Evolutionary conservation across 371 early-diverging fungal species (phyloP).

Genomic region (Apophysomyces sp.): DNA sequence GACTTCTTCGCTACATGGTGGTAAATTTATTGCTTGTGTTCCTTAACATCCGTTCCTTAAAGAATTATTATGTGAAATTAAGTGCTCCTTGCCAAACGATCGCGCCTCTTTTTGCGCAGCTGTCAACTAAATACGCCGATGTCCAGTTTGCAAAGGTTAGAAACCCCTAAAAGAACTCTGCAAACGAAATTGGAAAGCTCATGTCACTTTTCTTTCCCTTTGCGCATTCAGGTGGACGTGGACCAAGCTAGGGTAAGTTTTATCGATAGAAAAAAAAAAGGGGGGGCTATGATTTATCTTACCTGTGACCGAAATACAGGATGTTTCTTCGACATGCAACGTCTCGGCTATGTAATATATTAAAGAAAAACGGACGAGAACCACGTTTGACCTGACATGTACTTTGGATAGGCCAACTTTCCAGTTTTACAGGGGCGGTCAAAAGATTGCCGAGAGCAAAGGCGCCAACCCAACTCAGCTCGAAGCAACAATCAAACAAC

Average conservation of each 20-base stretch:
- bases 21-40: constrained; percentile 20
- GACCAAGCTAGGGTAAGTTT: constrained; percentile 42
- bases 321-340: constrained; percentile 29
- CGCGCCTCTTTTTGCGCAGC: constrained; percentile 55
- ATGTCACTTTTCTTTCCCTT: no score
- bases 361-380: not conserved
- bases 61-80: not conserved
- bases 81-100: constrained; percentile 63
- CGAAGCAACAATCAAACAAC: constrained; percentile 53
- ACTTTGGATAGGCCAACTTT: constrained; percentile 53
- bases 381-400: no score
- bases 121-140: constrained; percentile 50
- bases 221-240: constrained; percentile 56
- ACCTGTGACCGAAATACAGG: constrained; percentile 4
- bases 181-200: no score
- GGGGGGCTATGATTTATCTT: not conserved
- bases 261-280: not conserved
- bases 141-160: constrained; percentile 60
- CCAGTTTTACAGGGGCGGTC: constrained; percentile 65
- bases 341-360: constrained; percentile 45
- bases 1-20: constrained; percentile 61
- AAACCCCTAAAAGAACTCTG: no score
- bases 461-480: constrained; percentile 64
- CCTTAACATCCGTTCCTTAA: not conserved
- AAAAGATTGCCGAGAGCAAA: constrained; percentile 66